A percentile compares a stretch with the other conserved stretches of the same genome.
These are phyloP conservation scores for Chytriomyces confervae DNA, from an alignment of 192 early-diverging fungal genomes.

Conservation along the genomic window DNA sequence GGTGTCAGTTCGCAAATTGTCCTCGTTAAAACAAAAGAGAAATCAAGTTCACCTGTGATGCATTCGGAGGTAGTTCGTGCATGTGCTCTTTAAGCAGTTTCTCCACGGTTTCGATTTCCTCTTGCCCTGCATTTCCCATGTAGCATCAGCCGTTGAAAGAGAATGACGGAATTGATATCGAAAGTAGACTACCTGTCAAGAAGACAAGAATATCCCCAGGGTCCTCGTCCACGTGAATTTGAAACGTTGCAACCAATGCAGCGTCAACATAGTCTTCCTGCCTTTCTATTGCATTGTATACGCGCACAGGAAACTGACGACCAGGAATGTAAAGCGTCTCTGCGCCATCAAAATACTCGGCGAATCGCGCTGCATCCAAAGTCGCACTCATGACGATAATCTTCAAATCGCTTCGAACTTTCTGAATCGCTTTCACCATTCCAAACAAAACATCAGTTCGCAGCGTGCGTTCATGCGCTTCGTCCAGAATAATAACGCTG, in stretches of 20 bases:
- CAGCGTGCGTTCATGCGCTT: constrained; percentile 97
- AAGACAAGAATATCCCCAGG: constrained; percentile 94
- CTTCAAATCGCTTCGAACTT: constrained; percentile 76
- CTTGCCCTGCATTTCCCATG: constrained; percentile 62
- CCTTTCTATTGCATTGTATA: constrained; percentile 77
- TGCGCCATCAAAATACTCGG: constrained; percentile 88
- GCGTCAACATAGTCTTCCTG: constrained; percentile 93
- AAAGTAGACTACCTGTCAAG: constrained; percentile 68
- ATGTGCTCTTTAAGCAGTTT: constrained; percentile 79
- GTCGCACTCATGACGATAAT: constrained; percentile 97
- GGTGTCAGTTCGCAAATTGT: constrained; percentile 12
- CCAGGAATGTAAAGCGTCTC: constrained; percentile 88
- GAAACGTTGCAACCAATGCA: constrained; percentile 81
- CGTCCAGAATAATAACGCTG: constrained; percentile 89
- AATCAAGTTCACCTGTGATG: constrained; percentile 25
- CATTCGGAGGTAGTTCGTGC: constrained; percentile 61
- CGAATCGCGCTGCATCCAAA: constrained; percentile 90
- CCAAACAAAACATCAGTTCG: constrained; percentile 96
- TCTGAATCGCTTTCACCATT: constrained; percentile 88
- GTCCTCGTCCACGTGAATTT: constrained; percentile 86
- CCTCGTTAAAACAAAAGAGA: background rate
- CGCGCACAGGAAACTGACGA: constrained; percentile 86
- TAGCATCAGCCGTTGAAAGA: background rate
- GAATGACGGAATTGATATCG: background rate
- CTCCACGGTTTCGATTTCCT: constrained; percentile 92